phyloP scores from a whole-genome alignment of 2,329 filamentous ascomycete species.

The Neofusicoccum kwambonambiense region DNA sequence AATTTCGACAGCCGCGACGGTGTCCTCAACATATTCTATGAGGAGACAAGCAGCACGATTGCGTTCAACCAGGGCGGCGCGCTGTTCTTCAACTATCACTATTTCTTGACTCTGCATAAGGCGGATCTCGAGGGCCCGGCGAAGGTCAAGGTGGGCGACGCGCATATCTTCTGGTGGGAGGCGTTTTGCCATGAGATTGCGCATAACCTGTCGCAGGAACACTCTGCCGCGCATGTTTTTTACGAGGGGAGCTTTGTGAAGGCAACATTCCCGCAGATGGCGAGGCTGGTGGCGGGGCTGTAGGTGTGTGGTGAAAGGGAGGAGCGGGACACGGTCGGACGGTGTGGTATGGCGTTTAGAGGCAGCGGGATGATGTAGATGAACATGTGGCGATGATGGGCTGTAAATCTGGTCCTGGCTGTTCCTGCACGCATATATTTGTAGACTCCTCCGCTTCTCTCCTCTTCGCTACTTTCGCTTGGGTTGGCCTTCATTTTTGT shows the following conservation, averaged over 20 bases:
- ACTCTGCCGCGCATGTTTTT: conserved; percentile 40
- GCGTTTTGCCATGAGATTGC: conserved; percentile 94
- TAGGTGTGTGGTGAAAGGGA: not conserved
- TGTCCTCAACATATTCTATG: conserved; percentile 57
- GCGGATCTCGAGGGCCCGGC: conserved; percentile 29
- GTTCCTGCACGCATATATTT: too few relatives aligned
- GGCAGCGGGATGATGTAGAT: too few relatives aligned
- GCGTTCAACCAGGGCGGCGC: conserved; percentile 87
- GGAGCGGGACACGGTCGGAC: not conserved
- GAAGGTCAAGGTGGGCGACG: conserved; percentile 57
- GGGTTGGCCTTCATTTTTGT: too few relatives aligned
- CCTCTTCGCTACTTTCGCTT: too few relatives aligned
- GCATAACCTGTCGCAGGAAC: conserved; percentile 81
- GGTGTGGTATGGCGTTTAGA: not conserved
- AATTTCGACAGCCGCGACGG: conserved; percentile 39
- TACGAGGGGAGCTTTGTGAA: conserved; percentile 19
- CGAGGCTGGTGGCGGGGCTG: not conserved
- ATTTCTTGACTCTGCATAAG: conserved; percentile 77
- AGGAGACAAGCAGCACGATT: conserved; percentile 52
- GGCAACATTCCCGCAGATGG: conserved; percentile 8
- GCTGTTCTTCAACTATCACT: conserved; percentile 91
- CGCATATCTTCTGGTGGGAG: conserved; percentile 86
- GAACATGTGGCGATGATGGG: too few relatives aligned
- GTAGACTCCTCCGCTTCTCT: too few relatives aligned
- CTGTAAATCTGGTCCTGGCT: too few relatives aligned